Evolutionary conservation across 805 yeast species (phyloP), one percentile per base, ranked within the genome.

Genomic region (Lipomyces yamanashiensis): DNA sequence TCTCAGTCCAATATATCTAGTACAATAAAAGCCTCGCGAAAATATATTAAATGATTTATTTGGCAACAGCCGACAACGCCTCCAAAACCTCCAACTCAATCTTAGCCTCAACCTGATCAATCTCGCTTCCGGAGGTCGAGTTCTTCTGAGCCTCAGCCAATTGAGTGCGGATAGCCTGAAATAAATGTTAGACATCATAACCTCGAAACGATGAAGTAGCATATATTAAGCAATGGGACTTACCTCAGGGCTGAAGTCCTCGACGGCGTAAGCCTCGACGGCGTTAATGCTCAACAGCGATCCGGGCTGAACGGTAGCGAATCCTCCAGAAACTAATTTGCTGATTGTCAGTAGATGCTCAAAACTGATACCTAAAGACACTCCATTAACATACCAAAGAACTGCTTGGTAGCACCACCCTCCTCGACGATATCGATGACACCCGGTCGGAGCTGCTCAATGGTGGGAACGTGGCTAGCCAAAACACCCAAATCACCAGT

Each of bases 391-490:
- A 19, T 56, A 70, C 73, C 70, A 73, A 93, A 95, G 83, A 79
- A 93, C 79, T 89, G 90, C 79, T 85, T 82, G 76, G 85, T 81
- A 70, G 88, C 78, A 73, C 89, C 89, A 61, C 88, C 78, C 74
- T 86, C 84, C 79, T 90, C 93, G 71, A 90, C 88, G 75, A 95
- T 86, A 79, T 92, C 97, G 74, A 95, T 88, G 67, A 95, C 84
- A 79, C 99, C 99, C 73, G 99, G 97, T 75, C 87, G 85, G 77
- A 95, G 87, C 84, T 95, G 96, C 82, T 95, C 98, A 70, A 93
- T 91, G 74, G 89, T 86, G 74, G 99, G 98, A 75, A 95, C 97
- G 86, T 95, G 99, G 82, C 90, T 88, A 73, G 98, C 97, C 76
- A 95, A 82, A 71, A 95, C 85, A 90, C 99, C 99, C 80, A 93